Base-by-base conservation (phyloP, 257 asterid species). In the Fraxinus americana region DNA sequence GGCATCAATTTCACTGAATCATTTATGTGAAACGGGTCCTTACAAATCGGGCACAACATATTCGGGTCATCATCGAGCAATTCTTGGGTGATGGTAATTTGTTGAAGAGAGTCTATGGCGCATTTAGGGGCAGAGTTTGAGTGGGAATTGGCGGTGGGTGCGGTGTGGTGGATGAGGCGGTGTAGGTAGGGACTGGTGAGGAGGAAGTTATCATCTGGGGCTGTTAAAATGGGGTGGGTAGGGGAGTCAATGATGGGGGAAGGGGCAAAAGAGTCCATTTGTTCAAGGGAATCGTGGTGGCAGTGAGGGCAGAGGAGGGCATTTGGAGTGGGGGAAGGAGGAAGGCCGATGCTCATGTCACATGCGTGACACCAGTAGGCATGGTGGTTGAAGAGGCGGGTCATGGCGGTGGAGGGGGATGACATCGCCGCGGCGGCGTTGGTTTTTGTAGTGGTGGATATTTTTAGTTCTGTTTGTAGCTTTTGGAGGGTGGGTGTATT, bases 351-450 rank as follows among this genome's bases (percentile, higher is more conserved):
- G 83, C 92, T 87, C 96, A 88, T 92, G 91, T 88, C 97, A 82
- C 98, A 94, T 32, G 89, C 89, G 88, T 92, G 95, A 84, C 98
- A 92, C 97, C 97, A 94, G 85, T 86, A 90, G 69, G 92, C 90
- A 10, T 92, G 92, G 86, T 85, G 91, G 84, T 78, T 88, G 83
- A 81, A 83, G 85, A 88, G 87, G 75, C 81, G 87, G 66, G 87
- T 82, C 1, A 77, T 73, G 69, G 84, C 70, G 73, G 85, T 70
- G 73, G 86, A 79, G 0, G 91, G 50, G 67, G 48, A 11, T 73
- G 86, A 7, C 67, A 83, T 43, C 41, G 78, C 12, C 73, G 83
- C 41, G 79, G 81, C 29, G 85, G 87, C 34, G 48, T 11, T 8
- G 70, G 80, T 21, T 2, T 39, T 7, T 70, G 80, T n/a, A 74